Evolutionary conservation across 2,329 filamentous ascomycete species (phyloP), one percentile per base, ranked within the genome.

Genomic region (Apiospora arundinis): DNA sequence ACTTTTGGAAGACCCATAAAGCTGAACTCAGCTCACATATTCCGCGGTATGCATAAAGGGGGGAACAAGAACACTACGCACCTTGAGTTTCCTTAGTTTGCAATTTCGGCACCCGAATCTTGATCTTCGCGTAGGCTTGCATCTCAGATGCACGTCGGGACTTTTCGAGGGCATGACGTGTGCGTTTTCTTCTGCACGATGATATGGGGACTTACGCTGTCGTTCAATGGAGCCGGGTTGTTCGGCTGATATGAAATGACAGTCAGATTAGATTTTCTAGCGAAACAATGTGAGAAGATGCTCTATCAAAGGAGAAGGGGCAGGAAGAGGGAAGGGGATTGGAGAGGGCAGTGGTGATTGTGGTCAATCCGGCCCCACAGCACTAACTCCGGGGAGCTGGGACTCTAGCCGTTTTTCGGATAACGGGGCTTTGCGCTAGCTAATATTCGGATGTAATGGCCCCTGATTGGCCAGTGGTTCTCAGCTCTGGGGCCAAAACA

Each of bases 41-140:
- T 18, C 37, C 60, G 40, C 7, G 5, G 2, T 21, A 8, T 60
- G 6, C 2, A 21, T 65, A 16, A 4, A 9, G 16, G 32, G 37
- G 11, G 12, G 40, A 52, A 67, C 12, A 16, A 48, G 37, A 37
- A 49, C 4, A 4, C 8, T 1, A 68, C 74, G 2, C 32, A 85
- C 85, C 80, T 86, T 87, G 70, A 87, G 72, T 73, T 86, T 86
- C 72, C 86, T 75, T 5, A 87, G 81, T 75, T 87, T 87, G 78
- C 86, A 88, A 74, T 87, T 87, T 14, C 83, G 82, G 69, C 86
- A 88, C 45, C 86, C 85, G 72, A 78, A 81, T 76, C 84, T 81
- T 21, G 85, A 86, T 71, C 84, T 82, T 44, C 78, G 71, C 52
- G 32, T 18, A 16, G 70, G 37, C 72, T 44, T 74, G n/a, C 72